Percentiles rank a stretch among this genome's conserved stretches.
These are phyloP conservation scores for Quercus aquifolioides DNA, from an alignment of 306 rosid species.

Conservation along the genomic window DNA sequence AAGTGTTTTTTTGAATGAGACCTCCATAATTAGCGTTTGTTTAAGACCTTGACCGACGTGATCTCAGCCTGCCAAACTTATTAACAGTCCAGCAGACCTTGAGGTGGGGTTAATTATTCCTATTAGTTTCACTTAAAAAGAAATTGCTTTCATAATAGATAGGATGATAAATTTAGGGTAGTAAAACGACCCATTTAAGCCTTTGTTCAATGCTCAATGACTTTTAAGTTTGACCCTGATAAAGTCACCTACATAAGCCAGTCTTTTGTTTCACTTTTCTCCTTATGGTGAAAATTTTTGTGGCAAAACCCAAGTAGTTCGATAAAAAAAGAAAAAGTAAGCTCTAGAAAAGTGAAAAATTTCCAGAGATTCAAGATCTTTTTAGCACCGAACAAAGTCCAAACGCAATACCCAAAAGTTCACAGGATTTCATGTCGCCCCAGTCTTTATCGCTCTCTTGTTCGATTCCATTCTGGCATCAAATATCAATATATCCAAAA, in stretches of 20 bases:
- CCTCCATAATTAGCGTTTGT: too few species aligned
- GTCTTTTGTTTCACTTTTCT: conserved; percentile 62
- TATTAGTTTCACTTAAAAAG: too few species aligned
- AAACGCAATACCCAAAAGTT: conserved; percentile 42
- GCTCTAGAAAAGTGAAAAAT: conserved; percentile 21
- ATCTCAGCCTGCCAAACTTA: too few species aligned
- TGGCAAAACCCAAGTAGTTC: conserved; percentile 33
- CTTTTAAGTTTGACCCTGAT: conserved; percentile 64
- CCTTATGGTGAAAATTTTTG: conserved; percentile 36
- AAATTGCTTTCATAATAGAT: too few species aligned
- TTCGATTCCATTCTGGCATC: conserved; percentile 6
- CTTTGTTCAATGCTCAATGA: conserved; percentile 30
- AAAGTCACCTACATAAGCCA: conserved; percentile 49
- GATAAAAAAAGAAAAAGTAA: conserved; percentile 27
- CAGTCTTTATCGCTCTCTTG: not conserved
- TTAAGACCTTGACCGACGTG: too few species aligned
- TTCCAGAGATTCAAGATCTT: conserved; percentile 52
- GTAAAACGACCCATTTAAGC: conserved; percentile 30
- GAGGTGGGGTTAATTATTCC: too few species aligned
- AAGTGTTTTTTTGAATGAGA: too few species aligned
- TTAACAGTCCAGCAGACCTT: too few species aligned
- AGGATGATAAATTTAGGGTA: conserved; percentile 25
- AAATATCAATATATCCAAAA: conserved; percentile 17
- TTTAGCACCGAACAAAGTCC: conserved; percentile 47
- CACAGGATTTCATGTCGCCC: conserved; percentile 33